Percentiles rank a stretch among this genome's conserved stretches.
These are phyloP conservation scores for Potentilla sterilis DNA, from an alignment of 306 rosid species.

Conservation along the genomic window DNA sequence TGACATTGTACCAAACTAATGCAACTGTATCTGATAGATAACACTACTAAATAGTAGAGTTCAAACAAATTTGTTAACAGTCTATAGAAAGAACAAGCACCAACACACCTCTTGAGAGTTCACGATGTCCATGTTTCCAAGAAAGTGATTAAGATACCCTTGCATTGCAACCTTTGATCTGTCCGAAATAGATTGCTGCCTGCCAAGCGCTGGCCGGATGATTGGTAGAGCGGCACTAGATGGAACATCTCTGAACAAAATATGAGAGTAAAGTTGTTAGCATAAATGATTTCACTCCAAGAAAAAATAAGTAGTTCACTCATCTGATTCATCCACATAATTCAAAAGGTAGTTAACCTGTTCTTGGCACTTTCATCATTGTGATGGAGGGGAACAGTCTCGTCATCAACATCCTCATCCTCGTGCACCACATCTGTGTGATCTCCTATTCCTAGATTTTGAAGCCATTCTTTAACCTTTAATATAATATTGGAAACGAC, in stretches of 20 bases:
- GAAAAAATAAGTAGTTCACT: conserved; percentile 7
- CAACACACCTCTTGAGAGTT: conserved; percentile 90
- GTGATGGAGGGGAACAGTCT: conserved; percentile 52
- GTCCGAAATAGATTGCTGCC: conserved; percentile 87
- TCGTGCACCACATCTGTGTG: conserved; percentile 63
- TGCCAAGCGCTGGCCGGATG: conserved; percentile 89
- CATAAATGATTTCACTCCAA: conserved; percentile 24
- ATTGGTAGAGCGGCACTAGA: conserved; percentile 96
- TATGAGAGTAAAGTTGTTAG: conserved; percentile 14
- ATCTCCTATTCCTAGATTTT: conserved; percentile 99
- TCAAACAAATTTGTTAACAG: neutral
- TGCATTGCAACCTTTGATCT: conserved; percentile 96
- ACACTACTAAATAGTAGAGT: neutral
- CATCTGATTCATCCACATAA: conserved; percentile 11
- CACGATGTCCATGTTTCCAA: conserved; percentile 87
- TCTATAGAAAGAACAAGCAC: conserved; percentile 15
- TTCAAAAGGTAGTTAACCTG: conserved; percentile 42
- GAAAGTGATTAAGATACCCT: conserved; percentile 95
- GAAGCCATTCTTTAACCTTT: conserved; percentile 99
- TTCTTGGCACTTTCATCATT: conserved; percentile 68
- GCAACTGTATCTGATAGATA: neutral
- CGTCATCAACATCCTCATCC: conserved; percentile 80
- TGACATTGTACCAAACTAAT: neutral
- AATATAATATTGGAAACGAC: conserved; percentile 68
- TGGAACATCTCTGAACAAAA: conserved; percentile 90